phyloP scores from a whole-genome alignment of 352 stramenopile genomes.

The Pythium scleroteichum region DNA sequence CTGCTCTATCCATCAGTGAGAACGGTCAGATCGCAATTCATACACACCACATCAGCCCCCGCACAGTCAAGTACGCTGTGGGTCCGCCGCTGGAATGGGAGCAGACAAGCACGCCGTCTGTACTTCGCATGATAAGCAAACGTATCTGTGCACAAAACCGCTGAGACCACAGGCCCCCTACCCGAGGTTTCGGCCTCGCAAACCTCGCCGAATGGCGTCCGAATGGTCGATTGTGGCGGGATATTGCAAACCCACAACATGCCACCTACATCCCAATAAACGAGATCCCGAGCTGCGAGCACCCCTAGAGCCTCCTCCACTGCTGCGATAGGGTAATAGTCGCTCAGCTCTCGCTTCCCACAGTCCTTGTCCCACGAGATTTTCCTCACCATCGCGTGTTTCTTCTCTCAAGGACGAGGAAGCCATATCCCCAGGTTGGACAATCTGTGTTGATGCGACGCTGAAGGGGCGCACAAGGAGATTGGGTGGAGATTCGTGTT shows the following conservation, averaged over 20 bases:
- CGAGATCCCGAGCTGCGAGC: conserved; percentile 46
- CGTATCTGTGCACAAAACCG: conserved; percentile 37
- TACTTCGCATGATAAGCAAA: conserved; percentile 40
- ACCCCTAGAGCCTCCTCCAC: conserved; percentile 56
- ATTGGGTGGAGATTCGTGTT: too few relatives aligned
- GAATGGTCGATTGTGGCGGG: conserved; percentile 38
- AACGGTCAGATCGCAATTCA: too few relatives aligned
- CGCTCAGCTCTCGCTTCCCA: too few relatives aligned
- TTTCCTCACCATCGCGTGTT: not conserved
- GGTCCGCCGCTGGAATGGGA: conserved; percentile 32
- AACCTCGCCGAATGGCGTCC: conserved; percentile 58
- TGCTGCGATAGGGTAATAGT: conserved; percentile 31
- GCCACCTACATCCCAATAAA: conserved; percentile 48
- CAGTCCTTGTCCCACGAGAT: too few relatives aligned
- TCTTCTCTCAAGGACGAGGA: not conserved
- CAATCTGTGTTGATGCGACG: too few relatives aligned
- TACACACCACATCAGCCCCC: not conserved
- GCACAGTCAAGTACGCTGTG: conserved; percentile 51
- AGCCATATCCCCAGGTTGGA: not conserved
- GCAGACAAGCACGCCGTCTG: conserved; percentile 60
- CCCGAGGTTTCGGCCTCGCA: not conserved
- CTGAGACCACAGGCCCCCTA: too few relatives aligned
- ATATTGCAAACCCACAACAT: conserved; percentile 47
- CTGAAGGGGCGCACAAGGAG: too few relatives aligned
- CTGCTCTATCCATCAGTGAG: conserved; percentile 27